Evolutionary conservation across 2,329 filamentous ascomycete genomes (phyloP).

Genomic region (Colletotrichum endophyticum): DNA sequence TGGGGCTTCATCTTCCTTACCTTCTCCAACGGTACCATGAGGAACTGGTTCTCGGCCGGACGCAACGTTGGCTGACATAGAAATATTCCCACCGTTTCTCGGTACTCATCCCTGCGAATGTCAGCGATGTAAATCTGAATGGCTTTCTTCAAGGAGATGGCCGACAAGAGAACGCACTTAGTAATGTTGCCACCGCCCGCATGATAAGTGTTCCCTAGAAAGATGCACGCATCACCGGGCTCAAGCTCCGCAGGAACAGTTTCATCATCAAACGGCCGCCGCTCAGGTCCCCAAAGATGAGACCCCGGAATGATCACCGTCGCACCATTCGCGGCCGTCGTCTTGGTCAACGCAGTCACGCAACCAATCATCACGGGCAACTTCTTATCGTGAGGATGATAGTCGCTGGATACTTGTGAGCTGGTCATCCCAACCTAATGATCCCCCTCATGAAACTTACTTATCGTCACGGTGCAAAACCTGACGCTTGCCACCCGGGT

Average conservation of each 20-base stretch:
- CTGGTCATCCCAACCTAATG: fast-evolving
- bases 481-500: conserved; percentile 43
- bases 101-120: conserved; percentile 26
- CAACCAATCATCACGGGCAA: conserved; percentile 42
- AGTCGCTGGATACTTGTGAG: conserved; percentile 10
- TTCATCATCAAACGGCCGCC: conserved; percentile 39
- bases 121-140: background rate
- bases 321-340: conserved; percentile 44
- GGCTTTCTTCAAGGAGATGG: too few species aligned
- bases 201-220: conserved; percentile 43
- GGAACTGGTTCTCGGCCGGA: conserved; percentile 38
- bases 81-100: conserved; percentile 37
- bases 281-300: conserved; percentile 43
- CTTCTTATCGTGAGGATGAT: conserved; percentile 33
- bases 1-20: conserved; percentile 33
- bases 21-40: conserved; percentile 33
- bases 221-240: conserved; percentile 42
- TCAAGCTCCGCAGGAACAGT: conserved; percentile 42
- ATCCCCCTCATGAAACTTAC: background rate
- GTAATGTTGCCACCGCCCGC: conserved; percentile 42
- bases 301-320: conserved; percentile 44
- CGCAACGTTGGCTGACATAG: conserved; percentile 36
- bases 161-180: conserved; percentile 19
- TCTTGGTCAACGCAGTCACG: conserved; percentile 42
- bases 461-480: conserved; percentile 41